Conservation (phyloP, 192 early-diverging fungal species). For the Mortierella claussenii region DNA sequence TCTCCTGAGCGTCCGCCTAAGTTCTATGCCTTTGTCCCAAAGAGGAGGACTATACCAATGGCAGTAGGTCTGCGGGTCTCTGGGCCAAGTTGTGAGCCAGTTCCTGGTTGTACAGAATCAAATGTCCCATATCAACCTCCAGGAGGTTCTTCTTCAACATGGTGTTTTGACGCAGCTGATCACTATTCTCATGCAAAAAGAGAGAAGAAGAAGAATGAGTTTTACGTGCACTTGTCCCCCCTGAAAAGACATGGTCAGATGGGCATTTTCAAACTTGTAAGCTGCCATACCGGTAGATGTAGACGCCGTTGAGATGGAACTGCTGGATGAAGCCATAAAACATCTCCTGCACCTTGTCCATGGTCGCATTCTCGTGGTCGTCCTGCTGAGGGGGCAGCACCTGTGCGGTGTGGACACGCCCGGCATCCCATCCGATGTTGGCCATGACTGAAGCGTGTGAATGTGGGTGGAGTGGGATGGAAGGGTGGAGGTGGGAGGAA, state of each 20-base stretch:
- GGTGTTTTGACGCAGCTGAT: slow-evolving; percentile 90
- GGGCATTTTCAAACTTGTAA: too few relatives aligned
- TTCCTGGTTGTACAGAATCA: slow-evolving; percentile 85
- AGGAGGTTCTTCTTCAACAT: slow-evolving; percentile 80
- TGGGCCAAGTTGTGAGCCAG: slow-evolving; percentile 84
- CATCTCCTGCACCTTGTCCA: slow-evolving; percentile 68
- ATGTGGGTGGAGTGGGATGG: slow-evolving; percentile 4
- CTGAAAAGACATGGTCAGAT: too few relatives aligned
- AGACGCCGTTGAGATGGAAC: slow-evolving; percentile 86
- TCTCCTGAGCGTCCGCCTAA: too few relatives aligned
- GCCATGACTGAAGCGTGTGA: slow-evolving; percentile 19
- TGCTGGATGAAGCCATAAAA: slow-evolving; percentile 88
- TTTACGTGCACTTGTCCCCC: too few relatives aligned
- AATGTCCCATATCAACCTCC: slow-evolving; percentile 89
- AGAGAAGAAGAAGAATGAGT: slow-evolving; percentile 10
- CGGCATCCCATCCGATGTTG: slow-evolving; percentile 85
- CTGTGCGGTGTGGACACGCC: slow-evolving; percentile 76
- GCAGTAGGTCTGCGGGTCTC: slow-evolving; percentile 82
- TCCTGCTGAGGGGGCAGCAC: slow-evolving; percentile 69
- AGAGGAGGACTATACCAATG: slow-evolving; percentile 66
- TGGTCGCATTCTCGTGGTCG: slow-evolving; percentile 60
- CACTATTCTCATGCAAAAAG: slow-evolving; percentile 59
- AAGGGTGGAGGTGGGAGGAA: slow-evolving; percentile 5
- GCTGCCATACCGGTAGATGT: slow-evolving; percentile 76
- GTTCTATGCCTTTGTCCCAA: too few relatives aligned